Evolutionary conservation across 2,329 filamentous ascomycete species (phyloP).

Genomic region (Claviceps arundinis): DNA sequence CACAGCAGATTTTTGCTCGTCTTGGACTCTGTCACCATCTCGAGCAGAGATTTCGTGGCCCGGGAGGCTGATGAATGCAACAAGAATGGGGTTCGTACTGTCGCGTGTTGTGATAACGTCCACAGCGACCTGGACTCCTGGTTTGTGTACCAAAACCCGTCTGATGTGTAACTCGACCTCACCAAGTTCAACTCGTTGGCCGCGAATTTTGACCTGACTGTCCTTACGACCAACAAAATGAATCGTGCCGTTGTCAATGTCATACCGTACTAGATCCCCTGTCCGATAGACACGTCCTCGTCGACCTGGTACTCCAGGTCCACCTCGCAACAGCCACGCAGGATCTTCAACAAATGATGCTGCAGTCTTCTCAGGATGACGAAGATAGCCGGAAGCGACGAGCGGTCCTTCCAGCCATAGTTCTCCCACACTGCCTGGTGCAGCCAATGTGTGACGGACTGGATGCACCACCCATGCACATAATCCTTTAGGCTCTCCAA

Average conservation of each 20-base stretch:
- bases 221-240: conserved; percentile 13
- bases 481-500: neutral
- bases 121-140: neutral
- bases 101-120: neutral
- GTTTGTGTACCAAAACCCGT: neutral
- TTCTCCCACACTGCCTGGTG: conserved; percentile 1
- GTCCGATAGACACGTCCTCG: conserved; percentile 9
- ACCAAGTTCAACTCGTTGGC: conserved; percentile 13
- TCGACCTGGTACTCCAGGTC: conserved; percentile 1
- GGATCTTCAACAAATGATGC: neutral
- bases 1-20: neutral
- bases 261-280: conserved; percentile 10
- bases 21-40: neutral
- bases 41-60: neutral
- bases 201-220: conserved; percentile 13
- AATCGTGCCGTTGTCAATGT: conserved; percentile 10
- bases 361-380: neutral
- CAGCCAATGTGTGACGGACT: neutral
- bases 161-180: conserved; percentile 8
- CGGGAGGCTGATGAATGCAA: neutral
- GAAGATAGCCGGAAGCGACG: neutral
- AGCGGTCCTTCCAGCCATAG: conserved; percentile 1
- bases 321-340: neutral
- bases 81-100: neutral
- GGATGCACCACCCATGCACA: neutral